Percentiles rank a stretch among this genome's conserved stretches.
Evolutionary conservation across 306 rosid genomes (phyloP).

Genomic region (Gynostemma pentaphyllum): DNA sequence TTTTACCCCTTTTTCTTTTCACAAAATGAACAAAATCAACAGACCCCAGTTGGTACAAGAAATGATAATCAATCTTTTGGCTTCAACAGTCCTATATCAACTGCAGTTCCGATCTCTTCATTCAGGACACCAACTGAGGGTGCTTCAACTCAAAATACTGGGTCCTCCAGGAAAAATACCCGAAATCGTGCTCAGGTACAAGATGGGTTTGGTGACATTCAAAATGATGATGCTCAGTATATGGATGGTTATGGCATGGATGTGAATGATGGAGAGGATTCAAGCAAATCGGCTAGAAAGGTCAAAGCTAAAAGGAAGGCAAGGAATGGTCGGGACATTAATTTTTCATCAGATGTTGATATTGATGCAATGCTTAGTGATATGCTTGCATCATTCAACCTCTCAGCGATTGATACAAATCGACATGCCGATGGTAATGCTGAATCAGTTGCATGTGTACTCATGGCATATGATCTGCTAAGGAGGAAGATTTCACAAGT

Average conservation of each 20-base stretch:
- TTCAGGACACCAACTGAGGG: conserved; percentile 40
- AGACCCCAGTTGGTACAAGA: conserved; percentile 18
- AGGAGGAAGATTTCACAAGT: conserved; percentile 54
- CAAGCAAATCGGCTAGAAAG: conserved; percentile 24
- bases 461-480: conserved; percentile 45
- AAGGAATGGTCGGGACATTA: conserved; percentile 20
- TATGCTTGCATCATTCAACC: conserved; percentile 31
- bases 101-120: conserved; percentile 66
- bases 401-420: conserved; percentile 26
- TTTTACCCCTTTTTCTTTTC: conserved; percentile 63
- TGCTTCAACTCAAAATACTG: conserved; percentile 19
- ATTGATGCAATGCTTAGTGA: conserved; percentile 37
- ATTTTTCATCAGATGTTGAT: conserved; percentile 29
- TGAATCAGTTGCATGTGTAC: conserved; percentile 36
- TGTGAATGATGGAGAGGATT: conserved; percentile 27
- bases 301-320: conserved; percentile 25
- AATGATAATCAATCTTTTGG: conserved; percentile 16
- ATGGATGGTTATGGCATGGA: conserved; percentile 8
- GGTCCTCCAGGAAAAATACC: conserved; percentile 22
- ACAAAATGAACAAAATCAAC: conserved; percentile 39
- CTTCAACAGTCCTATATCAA: conserved; percentile 26
- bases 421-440: conserved; percentile 43
- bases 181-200: conserved; percentile 34
- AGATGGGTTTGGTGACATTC: conserved; percentile 28
- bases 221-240: conserved; percentile 11